Percentiles rank a stretch among this genome's conserved stretches.
Conservation (phyloP, 2,329 filamentous ascomycete genomes). For the Falciphora oryzae region DNA sequence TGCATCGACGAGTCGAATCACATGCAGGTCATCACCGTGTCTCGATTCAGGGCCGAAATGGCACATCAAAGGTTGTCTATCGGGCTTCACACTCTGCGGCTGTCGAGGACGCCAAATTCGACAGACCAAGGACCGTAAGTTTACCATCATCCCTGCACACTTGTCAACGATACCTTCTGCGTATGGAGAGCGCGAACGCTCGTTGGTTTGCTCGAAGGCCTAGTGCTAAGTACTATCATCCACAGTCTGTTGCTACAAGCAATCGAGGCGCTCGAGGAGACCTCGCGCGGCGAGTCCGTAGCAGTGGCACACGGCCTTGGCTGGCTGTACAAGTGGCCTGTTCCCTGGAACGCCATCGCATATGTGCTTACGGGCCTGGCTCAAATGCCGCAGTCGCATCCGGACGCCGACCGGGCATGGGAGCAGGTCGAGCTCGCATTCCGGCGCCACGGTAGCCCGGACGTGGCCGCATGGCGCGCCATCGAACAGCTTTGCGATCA, state of each 20-base stretch:
- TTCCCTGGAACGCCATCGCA: conserved; percentile 5
- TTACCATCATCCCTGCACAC: background rate
- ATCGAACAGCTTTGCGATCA: conserved; percentile 7
- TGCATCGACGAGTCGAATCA: background rate
- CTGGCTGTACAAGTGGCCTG: conserved; percentile 6
- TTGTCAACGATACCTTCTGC: too few relatives aligned
- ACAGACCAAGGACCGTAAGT: conserved; percentile 1
- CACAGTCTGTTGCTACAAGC: background rate
- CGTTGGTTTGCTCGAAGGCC: too few relatives aligned
- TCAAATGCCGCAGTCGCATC: background rate
- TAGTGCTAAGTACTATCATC: too few relatives aligned
- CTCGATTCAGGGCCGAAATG: background rate
- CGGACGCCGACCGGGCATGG: conserved; percentile 2
- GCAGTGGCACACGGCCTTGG: background rate
- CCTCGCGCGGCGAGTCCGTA: background rate
- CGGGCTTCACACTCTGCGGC: background rate
- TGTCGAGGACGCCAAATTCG: background rate
- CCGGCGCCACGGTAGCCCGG: background rate
- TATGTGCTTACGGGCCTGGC: conserved; percentile 5
- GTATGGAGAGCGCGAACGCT: too few relatives aligned
- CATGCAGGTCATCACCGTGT: background rate
- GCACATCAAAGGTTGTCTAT: background rate
- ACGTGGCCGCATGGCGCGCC: conserved; percentile 5
- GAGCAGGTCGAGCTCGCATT: conserved; percentile 5
- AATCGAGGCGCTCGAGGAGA: background rate